phyloP scores from a whole-genome alignment of 1,139 yeast species.

The Debaryomyces udenii region DNA sequence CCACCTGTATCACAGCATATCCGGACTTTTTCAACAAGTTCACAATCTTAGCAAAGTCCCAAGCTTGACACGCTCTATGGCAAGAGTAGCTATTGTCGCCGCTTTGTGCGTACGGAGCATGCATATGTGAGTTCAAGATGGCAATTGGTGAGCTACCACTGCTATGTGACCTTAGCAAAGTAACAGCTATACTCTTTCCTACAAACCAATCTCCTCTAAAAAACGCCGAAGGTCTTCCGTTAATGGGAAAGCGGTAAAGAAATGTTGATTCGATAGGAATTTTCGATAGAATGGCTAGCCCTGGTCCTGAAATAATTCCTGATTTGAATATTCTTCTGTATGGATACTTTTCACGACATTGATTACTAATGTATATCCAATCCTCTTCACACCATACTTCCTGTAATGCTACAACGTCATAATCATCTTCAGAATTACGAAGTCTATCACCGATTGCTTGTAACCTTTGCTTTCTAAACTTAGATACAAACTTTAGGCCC shows the following conservation, averaged over 20 bases:
- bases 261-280: conserved; percentile 81
- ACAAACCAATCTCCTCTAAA: conserved; percentile 97
- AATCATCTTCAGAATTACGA: conserved; percentile 46
- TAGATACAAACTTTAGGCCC: conserved; percentile 88
- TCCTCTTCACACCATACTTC: conserved; percentile 92
- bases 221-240: conserved; percentile 93
- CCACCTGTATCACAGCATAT: conserved; percentile 84
- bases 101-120: conserved; percentile 82
- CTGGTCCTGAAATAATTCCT: conserved; percentile 93
- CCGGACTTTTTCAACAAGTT: conserved; percentile 70
- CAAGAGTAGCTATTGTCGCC: conserved; percentile 92
- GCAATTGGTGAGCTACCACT: conserved; percentile 63
- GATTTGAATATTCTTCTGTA: conserved; percentile 71
- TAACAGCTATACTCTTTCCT: conserved; percentile 86
- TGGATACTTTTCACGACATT: conserved; percentile 56
- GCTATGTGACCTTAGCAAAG: conserved; percentile 58
- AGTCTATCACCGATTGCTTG: conserved; percentile 73
- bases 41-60: conserved; percentile 83
- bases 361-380: conserved; percentile 62
- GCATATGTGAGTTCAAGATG: conserved; percentile 90
- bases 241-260: conserved; percentile 82
- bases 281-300: conserved; percentile 80
- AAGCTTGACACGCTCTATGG: conserved; percentile 93
- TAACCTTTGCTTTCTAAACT: conserved; percentile 63
- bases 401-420: conserved; percentile 87